Evolutionary conservation across 129 eudicot species (phyloP).

Genomic region (Calendula officinalis): DNA sequence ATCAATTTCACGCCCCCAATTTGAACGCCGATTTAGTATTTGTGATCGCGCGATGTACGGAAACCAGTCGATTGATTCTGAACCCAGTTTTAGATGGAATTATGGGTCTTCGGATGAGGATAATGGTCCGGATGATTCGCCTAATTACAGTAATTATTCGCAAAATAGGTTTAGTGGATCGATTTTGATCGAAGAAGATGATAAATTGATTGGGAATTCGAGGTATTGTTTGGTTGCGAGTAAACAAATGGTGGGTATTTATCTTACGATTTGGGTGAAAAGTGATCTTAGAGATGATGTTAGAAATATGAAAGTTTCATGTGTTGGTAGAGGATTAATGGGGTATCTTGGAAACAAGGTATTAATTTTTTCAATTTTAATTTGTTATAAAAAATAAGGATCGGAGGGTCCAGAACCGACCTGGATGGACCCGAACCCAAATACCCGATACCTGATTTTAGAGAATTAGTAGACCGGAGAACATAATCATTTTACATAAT

Average conservation of each 20-base stretch:
- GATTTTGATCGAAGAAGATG: constrained; percentile 53
- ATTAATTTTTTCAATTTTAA: neutral
- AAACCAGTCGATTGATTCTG: constrained; percentile 55
- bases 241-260: constrained; percentile 96
- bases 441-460: no score
- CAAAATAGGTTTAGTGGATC: constrained; percentile 53
- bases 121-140: constrained; percentile 66
- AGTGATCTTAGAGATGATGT: constrained; percentile 85
- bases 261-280: constrained; percentile 86
- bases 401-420: no score
- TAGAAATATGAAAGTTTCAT: constrained; percentile 79
- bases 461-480: no score
- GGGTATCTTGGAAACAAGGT: constrained; percentile 99
- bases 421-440: no score
- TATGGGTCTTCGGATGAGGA: constrained; percentile 84
- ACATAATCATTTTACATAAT: no score
- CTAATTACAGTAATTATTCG: constrained; percentile 43
- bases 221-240: constrained; percentile 93
- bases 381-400: no score
- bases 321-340: constrained; percentile 98
- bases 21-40: constrained; percentile 75
- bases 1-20: constrained; percentile 46
- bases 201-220: constrained; percentile 45
- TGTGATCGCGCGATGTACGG: constrained; percentile 83
- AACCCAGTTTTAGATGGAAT: constrained; percentile 46